Conservation (phyloP, 257 asterid species). For the Gentiana macrophylla region DNA sequence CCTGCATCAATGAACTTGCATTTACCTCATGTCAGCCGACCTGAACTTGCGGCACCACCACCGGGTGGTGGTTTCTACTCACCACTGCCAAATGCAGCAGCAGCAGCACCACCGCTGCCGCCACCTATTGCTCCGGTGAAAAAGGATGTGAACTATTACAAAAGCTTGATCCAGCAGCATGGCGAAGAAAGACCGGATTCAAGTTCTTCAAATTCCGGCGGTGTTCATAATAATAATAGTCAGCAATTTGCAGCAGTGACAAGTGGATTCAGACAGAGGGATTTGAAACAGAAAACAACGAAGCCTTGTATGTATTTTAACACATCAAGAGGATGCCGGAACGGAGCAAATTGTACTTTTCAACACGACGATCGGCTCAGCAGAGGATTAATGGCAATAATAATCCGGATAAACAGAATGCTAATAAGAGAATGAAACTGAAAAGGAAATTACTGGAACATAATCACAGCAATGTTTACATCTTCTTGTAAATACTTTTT, state of each 20-base stretch:
- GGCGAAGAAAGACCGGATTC: too few relatives aligned
- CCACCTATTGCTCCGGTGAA: too few relatives aligned
- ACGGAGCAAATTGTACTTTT: constrained; percentile 46
- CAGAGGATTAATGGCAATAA: constrained; percentile 14
- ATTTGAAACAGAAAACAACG: constrained; percentile 31
- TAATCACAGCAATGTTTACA: too few relatives aligned
- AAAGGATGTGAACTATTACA: too few relatives aligned
- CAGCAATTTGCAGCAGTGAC: not conserved
- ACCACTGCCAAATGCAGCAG: not conserved
- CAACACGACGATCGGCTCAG: constrained; percentile 34
- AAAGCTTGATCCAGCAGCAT: too few relatives aligned
- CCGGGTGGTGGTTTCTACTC: constrained; percentile 31
- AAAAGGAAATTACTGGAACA: constrained; percentile 41
- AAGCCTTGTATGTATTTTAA: constrained; percentile 51
- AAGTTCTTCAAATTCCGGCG: too few relatives aligned
- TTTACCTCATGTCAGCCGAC: too few relatives aligned
- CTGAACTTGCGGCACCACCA: constrained; percentile 8
- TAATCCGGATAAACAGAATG: constrained; percentile 29
- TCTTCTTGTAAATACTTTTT: too few relatives aligned
- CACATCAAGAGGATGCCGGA: constrained; percentile 51
- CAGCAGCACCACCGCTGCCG: too few relatives aligned
- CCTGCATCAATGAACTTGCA: not conserved
- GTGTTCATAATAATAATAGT: too few relatives aligned
- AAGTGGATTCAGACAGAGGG: constrained; percentile 21
- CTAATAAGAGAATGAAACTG: constrained; percentile 43